Evolutionary conservation across 2,329 filamentous ascomycete species (phyloP).

Genomic region (Colletotrichum liaoningense): DNA sequence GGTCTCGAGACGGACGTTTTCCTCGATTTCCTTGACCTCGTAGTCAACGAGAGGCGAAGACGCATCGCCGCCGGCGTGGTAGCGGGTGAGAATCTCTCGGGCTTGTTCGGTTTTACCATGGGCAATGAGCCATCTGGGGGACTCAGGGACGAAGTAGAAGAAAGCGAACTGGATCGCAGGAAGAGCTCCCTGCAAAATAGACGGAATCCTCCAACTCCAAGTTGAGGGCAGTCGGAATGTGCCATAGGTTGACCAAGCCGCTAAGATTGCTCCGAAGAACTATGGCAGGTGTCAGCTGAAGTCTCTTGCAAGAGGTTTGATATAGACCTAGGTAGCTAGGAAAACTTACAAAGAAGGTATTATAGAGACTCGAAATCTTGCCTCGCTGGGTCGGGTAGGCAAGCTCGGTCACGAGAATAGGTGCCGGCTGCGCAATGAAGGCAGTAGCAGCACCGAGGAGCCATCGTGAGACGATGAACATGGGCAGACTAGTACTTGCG

Average conservation of each 20-base stretch:
- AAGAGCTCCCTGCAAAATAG: slow-evolving; percentile 53
- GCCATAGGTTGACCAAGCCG: slow-evolving; percentile 43
- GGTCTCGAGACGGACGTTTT: slow-evolving; percentile 58
- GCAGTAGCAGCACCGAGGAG: slow-evolving; percentile 47
- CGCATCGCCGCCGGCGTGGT: slow-evolving; percentile 62
- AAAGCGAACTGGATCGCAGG: slow-evolving; percentile 35
- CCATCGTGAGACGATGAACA: slow-evolving; percentile 49
- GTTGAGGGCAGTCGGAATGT: slow-evolving; percentile 47
- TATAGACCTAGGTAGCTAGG: background rate
- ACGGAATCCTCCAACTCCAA: slow-evolving; percentile 44
- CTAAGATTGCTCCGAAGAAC: slow-evolving; percentile 51
- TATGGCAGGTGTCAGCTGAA: slow-evolving; percentile 2
- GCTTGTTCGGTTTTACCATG: slow-evolving; percentile 65
- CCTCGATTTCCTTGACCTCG: slow-evolving; percentile 58
- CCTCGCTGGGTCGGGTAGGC: slow-evolving; percentile 50
- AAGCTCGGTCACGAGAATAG: slow-evolving; percentile 49
- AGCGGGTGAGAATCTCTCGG: slow-evolving; percentile 62
- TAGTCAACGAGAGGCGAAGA: slow-evolving; percentile 29
- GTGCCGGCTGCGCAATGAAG: slow-evolving; percentile 44
- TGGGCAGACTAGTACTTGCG: slow-evolving; percentile 37
- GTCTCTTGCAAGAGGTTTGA: background rate
- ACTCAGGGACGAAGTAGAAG: slow-evolving; percentile 61
- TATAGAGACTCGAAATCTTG: slow-evolving; percentile 54
- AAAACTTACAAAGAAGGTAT: slow-evolving; percentile 45
- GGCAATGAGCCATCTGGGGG: slow-evolving; percentile 70